phyloP scores from a whole-genome alignment of 108 stramenopile species.

The Nitzschia inconspicua region DNA sequence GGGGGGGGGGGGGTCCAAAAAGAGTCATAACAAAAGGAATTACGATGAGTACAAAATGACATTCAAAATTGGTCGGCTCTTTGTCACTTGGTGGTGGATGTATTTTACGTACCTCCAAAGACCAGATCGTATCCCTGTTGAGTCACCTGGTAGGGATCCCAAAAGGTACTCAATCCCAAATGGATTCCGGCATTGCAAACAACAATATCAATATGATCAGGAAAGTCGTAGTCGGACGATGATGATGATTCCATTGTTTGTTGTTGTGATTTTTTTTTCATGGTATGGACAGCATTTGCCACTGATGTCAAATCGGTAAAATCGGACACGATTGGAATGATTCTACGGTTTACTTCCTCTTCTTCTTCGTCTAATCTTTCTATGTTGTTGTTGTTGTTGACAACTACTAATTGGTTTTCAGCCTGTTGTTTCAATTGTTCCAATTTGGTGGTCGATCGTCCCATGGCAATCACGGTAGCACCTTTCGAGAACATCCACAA shows the following conservation, averaged over 20 bases:
- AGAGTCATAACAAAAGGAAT: no score
- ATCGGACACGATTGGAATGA: slow-evolving; percentile 36
- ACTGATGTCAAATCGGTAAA: slow-evolving; percentile 46
- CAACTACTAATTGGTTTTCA: background rate
- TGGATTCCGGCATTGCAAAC: slow-evolving; percentile 61
- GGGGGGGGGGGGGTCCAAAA: no score
- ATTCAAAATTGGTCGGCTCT: no score
- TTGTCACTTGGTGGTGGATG: no score
- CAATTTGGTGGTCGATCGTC: slow-evolving; percentile 33
- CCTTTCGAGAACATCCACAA: slow-evolving; percentile 21
- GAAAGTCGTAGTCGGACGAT: no score
- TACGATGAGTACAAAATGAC: no score
- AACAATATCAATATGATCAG: slow-evolving; percentile 41
- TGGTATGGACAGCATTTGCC: slow-evolving; percentile 35
- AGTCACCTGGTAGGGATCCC: no score
- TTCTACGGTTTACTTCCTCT: background rate
- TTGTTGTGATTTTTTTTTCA: no score
- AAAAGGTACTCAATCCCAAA: background rate
- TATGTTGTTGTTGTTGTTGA: background rate
- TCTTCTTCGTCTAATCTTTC: background rate
- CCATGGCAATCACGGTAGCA: slow-evolving; percentile 50
- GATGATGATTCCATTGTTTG: no score
- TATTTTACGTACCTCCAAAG: slow-evolving; percentile 17
- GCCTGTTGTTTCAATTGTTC: slow-evolving; percentile 16
- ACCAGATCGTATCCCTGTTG: slow-evolving; percentile 30